Conservation (phyloP, 306 rosid species). For the Glycyrrhiza uralensis region DNA sequence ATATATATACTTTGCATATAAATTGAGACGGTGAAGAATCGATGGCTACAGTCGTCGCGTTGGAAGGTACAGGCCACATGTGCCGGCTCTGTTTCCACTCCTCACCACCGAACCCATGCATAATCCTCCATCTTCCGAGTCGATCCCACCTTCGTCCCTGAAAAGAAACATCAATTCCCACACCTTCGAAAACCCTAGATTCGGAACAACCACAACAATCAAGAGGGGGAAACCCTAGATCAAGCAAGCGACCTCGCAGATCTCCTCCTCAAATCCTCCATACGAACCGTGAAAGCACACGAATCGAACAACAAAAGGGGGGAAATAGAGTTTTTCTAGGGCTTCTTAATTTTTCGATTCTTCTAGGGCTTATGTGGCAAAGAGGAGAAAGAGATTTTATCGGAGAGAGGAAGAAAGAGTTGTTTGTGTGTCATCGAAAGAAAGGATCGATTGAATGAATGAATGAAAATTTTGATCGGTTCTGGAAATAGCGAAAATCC, state of each 20-base stretch:
- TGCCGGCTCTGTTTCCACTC: conserved; percentile 85
- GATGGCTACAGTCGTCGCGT: conserved; percentile 81
- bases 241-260: conserved; percentile 43
- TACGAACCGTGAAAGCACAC: no score
- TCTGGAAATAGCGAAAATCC: conserved; percentile 50
- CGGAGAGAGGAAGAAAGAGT: conserved; percentile 1
- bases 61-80: conserved; percentile 96
- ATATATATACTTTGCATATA: conserved; percentile 66
- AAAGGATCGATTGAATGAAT: conserved; percentile 47
- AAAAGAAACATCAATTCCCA: conserved; percentile 89
- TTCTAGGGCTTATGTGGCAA: conserved; percentile 56
- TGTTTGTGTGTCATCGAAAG: conserved; percentile 30
- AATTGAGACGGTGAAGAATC: conserved; percentile 58
- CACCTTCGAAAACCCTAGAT: conserved; percentile 30
- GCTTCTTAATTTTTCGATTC: no score
- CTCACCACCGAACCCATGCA: conserved; percentile 93
- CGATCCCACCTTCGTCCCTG: conserved; percentile 64
- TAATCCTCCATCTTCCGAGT: conserved; percentile 80
- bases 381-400: neutral
- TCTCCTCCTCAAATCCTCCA: conserved; percentile 45
- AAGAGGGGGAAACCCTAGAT: conserved; percentile 49
- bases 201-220: neutral
- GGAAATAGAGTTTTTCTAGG: no score
- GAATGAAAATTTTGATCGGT: conserved; percentile 13
- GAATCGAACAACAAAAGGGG: no score